Evolutionary conservation across 495 filamentous ascomycete genomes (phyloP).

Genomic region (Aspergillus campestris): DNA sequence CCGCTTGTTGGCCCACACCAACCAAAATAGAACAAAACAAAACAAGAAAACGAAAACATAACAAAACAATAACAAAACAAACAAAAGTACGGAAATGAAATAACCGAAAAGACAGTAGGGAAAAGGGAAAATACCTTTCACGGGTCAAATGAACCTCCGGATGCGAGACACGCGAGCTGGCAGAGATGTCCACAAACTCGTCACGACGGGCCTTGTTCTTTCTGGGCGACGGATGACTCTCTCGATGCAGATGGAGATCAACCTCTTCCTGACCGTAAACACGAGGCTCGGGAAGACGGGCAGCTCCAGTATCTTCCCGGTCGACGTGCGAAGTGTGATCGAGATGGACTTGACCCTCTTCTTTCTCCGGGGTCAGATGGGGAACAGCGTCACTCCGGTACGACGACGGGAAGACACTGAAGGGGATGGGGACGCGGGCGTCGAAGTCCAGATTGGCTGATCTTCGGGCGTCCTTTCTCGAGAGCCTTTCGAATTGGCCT

Average conservation of each 20-base stretch:
- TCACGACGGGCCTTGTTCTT: slow-evolving; percentile 15
- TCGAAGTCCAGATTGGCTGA: slow-evolving; percentile 99
- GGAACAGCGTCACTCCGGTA: slow-evolving; percentile 87
- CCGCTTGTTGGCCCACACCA: slow-evolving; percentile 19
- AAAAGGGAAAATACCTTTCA: slow-evolving; percentile 37
- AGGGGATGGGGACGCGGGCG: slow-evolving; percentile 96
- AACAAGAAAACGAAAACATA: slow-evolving; percentile 4
- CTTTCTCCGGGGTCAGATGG: slow-evolving; percentile 56
- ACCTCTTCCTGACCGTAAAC: slow-evolving; percentile 75
- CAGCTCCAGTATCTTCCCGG: slow-evolving; percentile 82
- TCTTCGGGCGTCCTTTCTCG: slow-evolving; percentile 78
- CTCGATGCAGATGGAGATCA: slow-evolving; percentile 61
- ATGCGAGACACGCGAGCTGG: slow-evolving; percentile 17
- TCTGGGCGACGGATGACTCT: slow-evolving; percentile 29
- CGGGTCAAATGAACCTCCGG: slow-evolving; percentile 48
- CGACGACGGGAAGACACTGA: slow-evolving; percentile 99
- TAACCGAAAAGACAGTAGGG: slow-evolving; percentile 1
- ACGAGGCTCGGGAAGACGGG: slow-evolving; percentile 57
- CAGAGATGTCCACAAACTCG: slow-evolving; percentile 32
- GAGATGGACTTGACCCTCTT: slow-evolving; percentile 84
- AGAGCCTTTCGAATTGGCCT: slow-evolving; percentile 82
- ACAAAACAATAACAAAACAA: not conserved
- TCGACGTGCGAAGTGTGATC: slow-evolving; percentile 71
- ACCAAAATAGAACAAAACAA: slow-evolving; percentile 7
- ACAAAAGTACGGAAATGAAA: not conserved